Percentiles rank a stretch among this genome's conserved stretches.
Evolutionary conservation across 306 rosid species (phyloP).

Genomic region (Erythrophleum fordii): DNA sequence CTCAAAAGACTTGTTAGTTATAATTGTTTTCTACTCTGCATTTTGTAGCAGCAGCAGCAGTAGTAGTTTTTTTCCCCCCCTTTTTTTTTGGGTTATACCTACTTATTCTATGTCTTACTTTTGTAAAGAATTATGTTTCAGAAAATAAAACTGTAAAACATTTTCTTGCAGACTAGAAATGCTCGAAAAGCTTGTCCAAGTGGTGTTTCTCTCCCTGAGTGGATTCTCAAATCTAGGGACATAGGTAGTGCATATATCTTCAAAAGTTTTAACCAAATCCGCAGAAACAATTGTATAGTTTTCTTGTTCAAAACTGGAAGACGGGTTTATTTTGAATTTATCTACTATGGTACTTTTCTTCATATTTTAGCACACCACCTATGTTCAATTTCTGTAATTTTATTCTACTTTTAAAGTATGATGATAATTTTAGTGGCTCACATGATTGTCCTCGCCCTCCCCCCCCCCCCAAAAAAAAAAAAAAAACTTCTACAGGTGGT

Average conservation of each 20-base stretch:
- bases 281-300: neutral
- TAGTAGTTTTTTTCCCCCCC: too few relatives aligned
- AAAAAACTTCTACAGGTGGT: constrained; percentile 65
- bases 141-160: constrained; percentile 4
- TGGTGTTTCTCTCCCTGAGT: constrained; percentile 81
- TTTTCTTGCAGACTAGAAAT: constrained; percentile 71
- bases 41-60: neutral
- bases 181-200: constrained; percentile 93
- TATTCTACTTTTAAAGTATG: constrained; percentile 4
- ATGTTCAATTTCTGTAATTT: constrained; percentile 11
- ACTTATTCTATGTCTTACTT: constrained; percentile 12
- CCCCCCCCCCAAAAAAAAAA: neutral
- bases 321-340: constrained; percentile 21
- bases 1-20: constrained; percentile 82
- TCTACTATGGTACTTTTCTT: constrained; percentile 20
- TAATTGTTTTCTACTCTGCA: constrained; percentile 33
- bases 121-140: constrained; percentile 12
- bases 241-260: constrained; percentile 58
- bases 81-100: neutral
- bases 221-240: constrained; percentile 86
- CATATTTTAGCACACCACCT: neutral
- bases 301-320: constrained; percentile 9
- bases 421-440: constrained; percentile 31
- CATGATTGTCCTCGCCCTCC: neutral
- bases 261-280: constrained; percentile 2